These are phyloP conservation scores for Saccharomyces paradoxus DNA, from an alignment of 805 yeast species.

Conservation along the genomic window DNA sequence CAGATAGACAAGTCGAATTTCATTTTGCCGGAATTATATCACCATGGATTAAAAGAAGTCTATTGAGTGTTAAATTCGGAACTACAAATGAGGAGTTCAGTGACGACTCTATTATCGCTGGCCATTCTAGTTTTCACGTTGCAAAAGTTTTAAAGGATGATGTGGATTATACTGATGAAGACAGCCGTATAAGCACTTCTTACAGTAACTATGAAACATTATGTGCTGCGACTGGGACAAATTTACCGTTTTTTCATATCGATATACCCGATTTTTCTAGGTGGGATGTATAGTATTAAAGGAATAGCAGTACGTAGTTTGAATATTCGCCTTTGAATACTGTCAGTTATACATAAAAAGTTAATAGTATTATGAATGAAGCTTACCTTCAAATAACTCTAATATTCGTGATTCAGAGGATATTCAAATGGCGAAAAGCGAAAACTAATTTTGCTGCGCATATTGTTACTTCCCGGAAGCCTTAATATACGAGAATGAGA, in stretches of 20 bases:
- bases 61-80: conserved; percentile 74
- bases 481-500: no score
- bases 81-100: conserved; percentile 36
- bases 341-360: no score
- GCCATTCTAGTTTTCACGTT: conserved; percentile 28
- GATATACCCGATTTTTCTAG: conserved; percentile 30
- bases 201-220: conserved; percentile 11
- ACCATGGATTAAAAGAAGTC: conserved; percentile 79
- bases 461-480: no score
- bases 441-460: no score
- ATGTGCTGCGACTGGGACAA: conserved; percentile 27
- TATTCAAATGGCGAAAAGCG: no score
- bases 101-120: conserved; percentile 27
- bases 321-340: no score
- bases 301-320: not conserved
- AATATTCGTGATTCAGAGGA: no score
- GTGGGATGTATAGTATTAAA: conserved; percentile 23
- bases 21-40: conserved; percentile 80
- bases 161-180: not conserved
- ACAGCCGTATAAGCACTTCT: not conserved
- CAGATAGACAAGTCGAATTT: conserved; percentile 81
- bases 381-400: no score
- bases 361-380: no score
- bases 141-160: conserved; percentile 15
- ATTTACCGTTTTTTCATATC: conserved; percentile 31